Evolutionary conservation across 2,329 filamentous ascomycete species (phyloP), one percentile per base, ranked within the genome.

Genomic region (Cladosporium sp.): DNA sequence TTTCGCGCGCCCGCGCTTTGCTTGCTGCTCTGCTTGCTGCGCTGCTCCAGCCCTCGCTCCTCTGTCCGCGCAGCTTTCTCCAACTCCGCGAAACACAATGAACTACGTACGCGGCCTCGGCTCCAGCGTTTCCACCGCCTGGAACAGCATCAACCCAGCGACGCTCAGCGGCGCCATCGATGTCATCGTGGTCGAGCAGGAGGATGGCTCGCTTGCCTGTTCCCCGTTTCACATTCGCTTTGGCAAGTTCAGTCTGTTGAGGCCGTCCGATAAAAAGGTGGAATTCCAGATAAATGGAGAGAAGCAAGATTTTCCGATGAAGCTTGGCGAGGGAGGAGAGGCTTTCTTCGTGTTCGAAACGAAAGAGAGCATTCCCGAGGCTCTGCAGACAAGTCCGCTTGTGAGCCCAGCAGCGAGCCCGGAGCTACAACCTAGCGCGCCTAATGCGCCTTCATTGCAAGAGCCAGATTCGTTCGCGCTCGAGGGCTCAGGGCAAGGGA

Each of bases 331-430:
- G 68, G 93, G 89, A 49, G 93, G 93, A 59, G 93, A 98, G 74
- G 93, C 93, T 22, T 98, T 98, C 74, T 98, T 98, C 71, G 90
- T 98, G 58, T 97, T 98, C 66, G 90, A 97, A 74, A 98, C 93
- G 8, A 86, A 85, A 49, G 89, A 92, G 61, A 86, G 83, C 63
- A 93, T 98, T 54, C 93, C 93, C n/a, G 86, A 88, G 68, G 89
- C 87, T 53, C 75, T 97, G 66, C 93, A 97, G 73, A 98, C 93
- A 1, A 97, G 92, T 44, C 93, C 93, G 33, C 77, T 97, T 49
- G 87, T 95, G 48, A 96, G 91, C 19, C 93, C 93, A 4, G 86
- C 83, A n/a, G 81, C 82, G 50, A 96, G 91, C 65, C 93, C 93
- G 16, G 81, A 75, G 56, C 61, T 83, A n/a, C 74, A 87, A 38